A percentile compares a stretch with the other conserved stretches of the same genome.
Conservation (phyloP, 805 yeast species). For the Saturnispora halmiae region DNA sequence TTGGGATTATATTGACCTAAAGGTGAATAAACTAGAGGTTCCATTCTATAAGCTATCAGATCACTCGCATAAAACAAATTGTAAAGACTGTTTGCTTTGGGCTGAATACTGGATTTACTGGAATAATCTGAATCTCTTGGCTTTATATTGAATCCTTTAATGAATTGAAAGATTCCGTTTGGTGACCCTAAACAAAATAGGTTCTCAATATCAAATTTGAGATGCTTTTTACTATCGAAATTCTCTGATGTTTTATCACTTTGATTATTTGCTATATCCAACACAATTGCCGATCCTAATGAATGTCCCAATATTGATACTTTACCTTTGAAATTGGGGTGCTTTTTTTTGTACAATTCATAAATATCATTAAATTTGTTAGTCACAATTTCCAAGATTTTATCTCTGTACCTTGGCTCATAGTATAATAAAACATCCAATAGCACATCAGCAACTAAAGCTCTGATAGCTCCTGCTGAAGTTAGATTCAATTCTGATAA, state of each 20-base stretch:
- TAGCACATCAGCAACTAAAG: conserved; percentile 76
- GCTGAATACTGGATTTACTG: conserved; percentile 29
- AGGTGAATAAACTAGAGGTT: conserved; percentile 58
- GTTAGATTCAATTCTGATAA: conserved; percentile 66
- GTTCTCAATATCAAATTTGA: conserved; percentile 66
- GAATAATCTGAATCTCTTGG: conserved; percentile 26
- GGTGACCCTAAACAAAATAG: conserved; percentile 86
- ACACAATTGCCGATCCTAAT: conserved; percentile 75
- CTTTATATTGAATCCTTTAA: conserved; percentile 53
- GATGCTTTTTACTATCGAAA: conserved; percentile 29
- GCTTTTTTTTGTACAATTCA: conserved; percentile 44
- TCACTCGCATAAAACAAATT: conserved; percentile 87
- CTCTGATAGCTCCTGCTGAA: conserved; percentile 68
- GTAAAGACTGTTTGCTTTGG: conserved; percentile 59
- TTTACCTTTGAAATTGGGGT: conserved; percentile 71
- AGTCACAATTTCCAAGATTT: conserved; percentile 55
- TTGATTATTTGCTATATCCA: conserved; percentile 60
- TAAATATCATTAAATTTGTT: conserved; percentile 56
- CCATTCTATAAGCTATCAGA: conserved; percentile 83
- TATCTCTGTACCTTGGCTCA: conserved; percentile 56
- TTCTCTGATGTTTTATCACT: conserved; percentile 26
- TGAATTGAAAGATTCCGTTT: conserved; percentile 72
- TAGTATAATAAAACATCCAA: conserved; percentile 75
- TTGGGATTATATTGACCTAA: conserved; percentile 46
- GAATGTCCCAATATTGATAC: conserved; percentile 88